phyloP scores from a whole-genome alignment of 768 basidiomycete species.

The Porpolomopsis calyptriformis region DNA sequence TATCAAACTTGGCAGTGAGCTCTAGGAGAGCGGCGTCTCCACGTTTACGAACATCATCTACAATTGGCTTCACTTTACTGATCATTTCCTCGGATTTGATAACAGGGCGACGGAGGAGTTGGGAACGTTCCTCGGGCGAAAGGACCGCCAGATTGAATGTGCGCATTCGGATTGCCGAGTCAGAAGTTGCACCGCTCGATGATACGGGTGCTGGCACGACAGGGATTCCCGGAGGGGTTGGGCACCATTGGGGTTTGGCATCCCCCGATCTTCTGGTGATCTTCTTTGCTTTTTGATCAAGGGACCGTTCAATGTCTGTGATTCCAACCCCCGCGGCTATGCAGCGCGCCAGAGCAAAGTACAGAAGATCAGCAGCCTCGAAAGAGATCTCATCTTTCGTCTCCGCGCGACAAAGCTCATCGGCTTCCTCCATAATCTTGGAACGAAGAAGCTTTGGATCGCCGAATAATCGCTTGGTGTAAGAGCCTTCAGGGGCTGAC shows the following conservation, averaged over 20 bases:
- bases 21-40: constrained; percentile 84
- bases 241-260: constrained; percentile 75
- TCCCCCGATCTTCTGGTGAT: constrained; percentile 83
- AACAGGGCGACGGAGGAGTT: constrained; percentile 80
- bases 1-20: constrained; percentile 90
- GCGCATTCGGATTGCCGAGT: constrained; percentile 65
- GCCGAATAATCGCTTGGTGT: constrained; percentile 78
- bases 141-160: constrained; percentile 47
- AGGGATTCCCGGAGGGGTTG: constrained; percentile 20
- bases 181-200: constrained; percentile 14
- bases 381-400: constrained; percentile 79
- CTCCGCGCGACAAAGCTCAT: constrained; percentile 82
- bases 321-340: constrained; percentile 72
- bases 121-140: constrained; percentile 43
- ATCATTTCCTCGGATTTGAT: constrained; percentile 86
- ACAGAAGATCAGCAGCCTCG: constrained; percentile 90
- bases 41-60: constrained; percentile 69
- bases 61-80: constrained; percentile 86
- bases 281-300: constrained; percentile 80
- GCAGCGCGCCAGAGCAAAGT: constrained; percentile 85
- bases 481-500: constrained; percentile 81
- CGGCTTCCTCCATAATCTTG: constrained; percentile 98
- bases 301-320: constrained; percentile 69
- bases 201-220: constrained; percentile 11
- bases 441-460: constrained; percentile 74